Percentiles rank a stretch among this genome's conserved stretches.
These are phyloP conservation scores for Liquidambar formosana DNA, from an alignment of 164 flowering plant species.

Conservation along the genomic window DNA sequence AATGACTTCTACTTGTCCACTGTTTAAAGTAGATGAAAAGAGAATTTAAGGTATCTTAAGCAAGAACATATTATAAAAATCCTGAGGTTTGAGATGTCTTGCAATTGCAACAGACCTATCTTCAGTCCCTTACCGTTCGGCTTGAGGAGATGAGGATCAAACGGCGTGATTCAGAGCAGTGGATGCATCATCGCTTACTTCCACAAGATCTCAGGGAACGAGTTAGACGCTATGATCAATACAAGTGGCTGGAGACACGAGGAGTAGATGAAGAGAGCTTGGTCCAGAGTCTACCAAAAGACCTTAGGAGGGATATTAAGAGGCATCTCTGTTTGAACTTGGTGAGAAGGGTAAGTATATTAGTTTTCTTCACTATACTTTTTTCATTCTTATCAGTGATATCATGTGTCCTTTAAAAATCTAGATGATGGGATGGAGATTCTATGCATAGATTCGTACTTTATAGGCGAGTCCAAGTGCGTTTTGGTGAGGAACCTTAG, in stretches of 20 bases:
- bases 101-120: slow-evolving; percentile 52
- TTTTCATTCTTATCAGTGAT: no score
- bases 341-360: slow-evolving; percentile 51
- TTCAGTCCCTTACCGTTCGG: slow-evolving; percentile 55
- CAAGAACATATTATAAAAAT: no score
- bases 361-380: neutral
- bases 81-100: neutral
- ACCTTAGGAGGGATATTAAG: slow-evolving; percentile 63
- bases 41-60: no score
- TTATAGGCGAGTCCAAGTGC: no score
- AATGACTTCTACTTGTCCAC: no score
- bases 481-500: no score
- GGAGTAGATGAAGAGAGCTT: slow-evolving; percentile 70
- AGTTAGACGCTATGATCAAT: slow-evolving; percentile 64
- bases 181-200: slow-evolving; percentile 72
- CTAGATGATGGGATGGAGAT: no score
- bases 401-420: no score
- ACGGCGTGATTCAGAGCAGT: slow-evolving; percentile 69
- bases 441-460: no score
- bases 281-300: slow-evolving; percentile 59
- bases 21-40: no score
- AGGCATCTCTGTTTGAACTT: slow-evolving; percentile 61
- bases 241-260: slow-evolving; percentile 69
- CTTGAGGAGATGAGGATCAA: slow-evolving; percentile 71
- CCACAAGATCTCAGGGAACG: slow-evolving; percentile 58